Conservation (phyloP, 352 stramenopile genomes). For the Globisporangium okanoganense region DNA sequence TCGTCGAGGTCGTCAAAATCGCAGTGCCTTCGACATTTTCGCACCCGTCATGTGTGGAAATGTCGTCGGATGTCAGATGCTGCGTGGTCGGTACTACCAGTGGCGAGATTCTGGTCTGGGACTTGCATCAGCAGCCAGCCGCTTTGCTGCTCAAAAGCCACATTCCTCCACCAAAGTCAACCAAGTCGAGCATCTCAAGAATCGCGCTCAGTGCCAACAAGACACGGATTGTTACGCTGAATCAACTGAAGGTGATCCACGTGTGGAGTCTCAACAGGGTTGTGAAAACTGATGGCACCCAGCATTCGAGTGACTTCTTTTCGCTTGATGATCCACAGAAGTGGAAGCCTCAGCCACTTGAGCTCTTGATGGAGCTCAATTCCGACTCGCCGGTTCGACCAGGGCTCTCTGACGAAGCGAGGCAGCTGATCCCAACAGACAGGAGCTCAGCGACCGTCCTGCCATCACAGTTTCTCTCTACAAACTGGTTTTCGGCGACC, state of each 20-base stretch:
- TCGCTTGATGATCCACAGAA: constrained; percentile 20
- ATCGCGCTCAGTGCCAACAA: constrained; percentile 19
- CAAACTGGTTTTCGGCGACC: constrained; percentile 23
- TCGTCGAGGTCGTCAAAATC: constrained; percentile 20
- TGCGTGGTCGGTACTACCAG: constrained; percentile 31
- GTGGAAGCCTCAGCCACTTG: constrained; percentile 27
- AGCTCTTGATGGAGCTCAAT: constrained; percentile 23
- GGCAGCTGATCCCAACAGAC: constrained; percentile 5
- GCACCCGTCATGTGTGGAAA: constrained; percentile 26
- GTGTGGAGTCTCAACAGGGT: constrained; percentile 26
- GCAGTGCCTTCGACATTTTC: constrained; percentile 17
- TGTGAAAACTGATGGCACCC: constrained; percentile 2
- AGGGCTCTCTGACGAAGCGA: constrained; percentile 18
- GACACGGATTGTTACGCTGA: constrained; percentile 17
- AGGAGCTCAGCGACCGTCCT: not conserved
- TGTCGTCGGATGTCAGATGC: constrained; percentile 21
- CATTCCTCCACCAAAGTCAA: constrained; percentile 21
- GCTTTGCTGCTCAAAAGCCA: constrained; percentile 16
- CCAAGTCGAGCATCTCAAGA: constrained; percentile 23
- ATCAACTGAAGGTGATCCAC: constrained; percentile 22
- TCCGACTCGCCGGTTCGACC: constrained; percentile 19
- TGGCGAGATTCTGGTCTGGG: constrained; percentile 30
- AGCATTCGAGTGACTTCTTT: constrained; percentile 40
- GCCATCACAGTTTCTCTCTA: constrained; percentile 6
- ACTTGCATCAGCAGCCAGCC: constrained; percentile 20